Conservation (phyloP, 345 rosid species). For the Anastatica hierochuntica region DNA sequence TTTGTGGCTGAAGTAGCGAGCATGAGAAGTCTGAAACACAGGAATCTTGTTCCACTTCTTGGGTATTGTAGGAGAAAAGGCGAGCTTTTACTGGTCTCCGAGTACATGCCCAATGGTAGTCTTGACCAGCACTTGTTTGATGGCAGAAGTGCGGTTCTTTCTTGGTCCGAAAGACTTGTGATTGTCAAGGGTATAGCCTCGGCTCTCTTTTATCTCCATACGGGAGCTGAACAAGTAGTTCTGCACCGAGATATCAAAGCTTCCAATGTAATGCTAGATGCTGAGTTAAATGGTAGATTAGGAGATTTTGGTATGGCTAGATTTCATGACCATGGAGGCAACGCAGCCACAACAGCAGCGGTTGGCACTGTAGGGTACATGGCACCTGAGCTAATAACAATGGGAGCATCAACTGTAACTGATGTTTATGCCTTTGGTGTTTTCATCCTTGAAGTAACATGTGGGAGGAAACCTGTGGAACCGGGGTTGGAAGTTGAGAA, state of each 20-base stretch:
- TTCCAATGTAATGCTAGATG: constrained; percentile 40
- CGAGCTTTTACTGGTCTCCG: constrained; percentile 38
- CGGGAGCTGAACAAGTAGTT: constrained; percentile 45
- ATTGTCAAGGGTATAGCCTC: constrained; percentile 43
- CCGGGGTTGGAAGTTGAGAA: constrained; percentile 8
- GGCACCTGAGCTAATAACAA: constrained; percentile 38
- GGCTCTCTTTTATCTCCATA: constrained; percentile 42
- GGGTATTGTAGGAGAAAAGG: constrained; percentile 39
- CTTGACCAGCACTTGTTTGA: constrained; percentile 34
- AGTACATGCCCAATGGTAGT: constrained; percentile 39
- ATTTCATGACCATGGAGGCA: constrained; percentile 35
- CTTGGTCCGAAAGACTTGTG: constrained; percentile 34
- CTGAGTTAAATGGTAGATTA: constrained; percentile 32
- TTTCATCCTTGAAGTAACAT: constrained; percentile 38
- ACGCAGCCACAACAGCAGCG: constrained; percentile 35
- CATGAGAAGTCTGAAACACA: constrained; percentile 36
- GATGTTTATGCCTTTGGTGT: constrained; percentile 43
- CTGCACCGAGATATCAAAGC: constrained; percentile 47
- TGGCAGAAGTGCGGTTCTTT: constrained; percentile 17
- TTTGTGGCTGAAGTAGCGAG: constrained; percentile 44
- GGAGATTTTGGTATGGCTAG: constrained; percentile 53
- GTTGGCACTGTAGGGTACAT: constrained; percentile 47
- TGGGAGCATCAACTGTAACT: constrained; percentile 30
- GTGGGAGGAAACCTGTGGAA: constrained; percentile 41
- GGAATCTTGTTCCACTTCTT: constrained; percentile 41